Base-by-base conservation (phyloP, 768 basidiomycete species). In the Podaxis rugospora region DNA sequence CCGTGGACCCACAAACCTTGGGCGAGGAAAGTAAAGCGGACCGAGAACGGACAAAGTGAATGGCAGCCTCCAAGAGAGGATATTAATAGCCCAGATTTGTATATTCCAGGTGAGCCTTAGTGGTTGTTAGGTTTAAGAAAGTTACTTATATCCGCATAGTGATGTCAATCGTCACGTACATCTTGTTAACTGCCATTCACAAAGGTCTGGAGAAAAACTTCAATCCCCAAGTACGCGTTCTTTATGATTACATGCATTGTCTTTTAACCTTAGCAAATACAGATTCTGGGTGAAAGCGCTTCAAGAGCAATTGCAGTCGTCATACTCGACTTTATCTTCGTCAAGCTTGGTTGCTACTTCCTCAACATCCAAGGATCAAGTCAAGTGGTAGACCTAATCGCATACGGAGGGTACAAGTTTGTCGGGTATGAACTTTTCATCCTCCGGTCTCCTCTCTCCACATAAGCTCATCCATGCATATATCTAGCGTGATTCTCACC, bases 331-430 rank as follows among this genome's bases (percentile, higher is more conserved):
- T 94, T 98, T 72, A 74, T 86, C 27, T 88, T 92, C 63, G 90
- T 99, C 56, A 92, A 93, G 69, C 80, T 92, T 0, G 95, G 95
- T 0, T 97, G 93, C 69, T 99, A 98, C 74, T 77, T 98, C 53
- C 83, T 98, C 52, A 94, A 93, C 62, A 93, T 98, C 1, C 83
- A 88, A 62, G 88, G 87, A 2, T 75, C 80, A 5, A 76, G 75
- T 21, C 89, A 91, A 50, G 82, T 92, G 23, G 80, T 90, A 4
- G 94, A 97, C 69, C 74, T 98, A 51, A 75, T 97, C 32, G 92
- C 95, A 0, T 98, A 98, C 70, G 91, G 89, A 4, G 96, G 97
- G 0, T 98, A 98, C 76, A 98, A 99, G 70, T 98, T 99, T 67
- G 92, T 98, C 28, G 96, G 93, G 93, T 94, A 64, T 28, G 2